Conservation (phyloP, 768 basidiomycete genomes). For the Trametes elegans region DNA sequence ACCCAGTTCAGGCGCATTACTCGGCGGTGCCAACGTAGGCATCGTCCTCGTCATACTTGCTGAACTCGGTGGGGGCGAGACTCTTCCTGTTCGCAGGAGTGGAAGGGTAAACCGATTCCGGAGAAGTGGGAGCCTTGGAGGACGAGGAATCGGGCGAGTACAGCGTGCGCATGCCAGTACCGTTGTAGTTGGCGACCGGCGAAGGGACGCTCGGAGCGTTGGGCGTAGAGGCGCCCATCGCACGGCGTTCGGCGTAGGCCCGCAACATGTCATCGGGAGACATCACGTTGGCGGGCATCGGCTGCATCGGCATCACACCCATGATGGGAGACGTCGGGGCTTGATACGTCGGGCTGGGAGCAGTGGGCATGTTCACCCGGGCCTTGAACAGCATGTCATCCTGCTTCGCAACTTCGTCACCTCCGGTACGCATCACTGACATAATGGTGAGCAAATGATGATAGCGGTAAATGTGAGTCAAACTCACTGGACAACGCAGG, state of each 20-base stretch:
- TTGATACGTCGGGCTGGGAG: constrained; percentile 27
- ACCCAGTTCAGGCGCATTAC: too few species aligned
- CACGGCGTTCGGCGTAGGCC: constrained; percentile 57
- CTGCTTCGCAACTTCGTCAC: constrained; percentile 28
- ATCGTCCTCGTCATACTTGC: constrained; percentile 31
- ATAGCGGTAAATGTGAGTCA: background rate
- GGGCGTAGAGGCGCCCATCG: constrained; percentile 30
- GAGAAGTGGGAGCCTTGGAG: background rate
- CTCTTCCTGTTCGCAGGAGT: constrained; percentile 21
- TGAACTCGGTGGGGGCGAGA: constrained; percentile 24
- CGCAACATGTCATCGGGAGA: constrained; percentile 77
- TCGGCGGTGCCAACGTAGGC: constrained; percentile 30
- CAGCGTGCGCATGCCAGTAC: constrained; percentile 33
- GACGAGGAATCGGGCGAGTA: constrained; percentile 28
- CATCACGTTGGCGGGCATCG: constrained; percentile 43
- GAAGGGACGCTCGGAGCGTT: constrained; percentile 27
- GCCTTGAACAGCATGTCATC: constrained; percentile 44
- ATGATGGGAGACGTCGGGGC: constrained; percentile 35
- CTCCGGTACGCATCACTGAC: constrained; percentile 75
- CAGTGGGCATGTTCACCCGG: constrained; percentile 21
- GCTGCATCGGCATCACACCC: constrained; percentile 40
- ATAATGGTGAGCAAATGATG: constrained; percentile 3
- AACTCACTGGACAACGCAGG: constrained; percentile 67
- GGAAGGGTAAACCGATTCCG: constrained; percentile 4
- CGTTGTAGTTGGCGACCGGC: constrained; percentile 26